A percentile compares a stretch with the other conserved stretches of the same genome.
phyloP scores from a whole-genome alignment of 345 rosid genomes.

The Balakata baccata region DNA sequence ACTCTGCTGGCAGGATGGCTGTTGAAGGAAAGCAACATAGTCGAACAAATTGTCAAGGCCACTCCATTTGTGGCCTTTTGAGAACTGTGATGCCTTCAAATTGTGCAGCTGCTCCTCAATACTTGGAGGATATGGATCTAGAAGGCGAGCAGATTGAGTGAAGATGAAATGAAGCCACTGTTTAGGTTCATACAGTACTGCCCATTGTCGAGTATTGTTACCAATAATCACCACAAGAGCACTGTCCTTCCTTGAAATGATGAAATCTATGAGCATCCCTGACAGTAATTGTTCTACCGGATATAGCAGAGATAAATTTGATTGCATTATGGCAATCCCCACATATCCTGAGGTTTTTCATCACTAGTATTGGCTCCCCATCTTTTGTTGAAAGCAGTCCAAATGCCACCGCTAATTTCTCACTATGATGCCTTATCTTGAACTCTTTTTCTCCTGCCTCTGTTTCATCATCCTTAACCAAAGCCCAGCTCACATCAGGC shows the following conservation, averaged over 20 bases:
- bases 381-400: constrained; percentile 67
- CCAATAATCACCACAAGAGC: constrained; percentile 86
- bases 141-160: too few relatives aligned
- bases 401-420: constrained; percentile 85
- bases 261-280: constrained; percentile 80
- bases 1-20: too few relatives aligned
- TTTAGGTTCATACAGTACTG: too few relatives aligned
- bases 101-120: too few relatives aligned
- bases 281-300: constrained; percentile 57
- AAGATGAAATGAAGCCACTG: too few relatives aligned
- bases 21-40: too few relatives aligned
- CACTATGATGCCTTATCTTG: constrained; percentile 68
- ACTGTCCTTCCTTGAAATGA: constrained; percentile 57
- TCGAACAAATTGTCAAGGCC: too few relatives aligned
- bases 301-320: constrained; percentile 55
- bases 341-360: constrained; percentile 78
- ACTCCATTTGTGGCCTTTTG: too few relatives aligned
- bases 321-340: constrained; percentile 89
- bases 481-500: constrained; percentile 66
- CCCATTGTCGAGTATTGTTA: constrained; percentile 22
- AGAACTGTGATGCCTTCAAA: too few relatives aligned
- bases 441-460: constrained; percentile 56
- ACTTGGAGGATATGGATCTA: too few relatives aligned
- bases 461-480: constrained; percentile 56
- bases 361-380: constrained; percentile 63